These are phyloP conservation scores for Linnemannia schmuckeri DNA, from an alignment of 192 early-diverging fungal species.

Conservation along the genomic window DNA sequence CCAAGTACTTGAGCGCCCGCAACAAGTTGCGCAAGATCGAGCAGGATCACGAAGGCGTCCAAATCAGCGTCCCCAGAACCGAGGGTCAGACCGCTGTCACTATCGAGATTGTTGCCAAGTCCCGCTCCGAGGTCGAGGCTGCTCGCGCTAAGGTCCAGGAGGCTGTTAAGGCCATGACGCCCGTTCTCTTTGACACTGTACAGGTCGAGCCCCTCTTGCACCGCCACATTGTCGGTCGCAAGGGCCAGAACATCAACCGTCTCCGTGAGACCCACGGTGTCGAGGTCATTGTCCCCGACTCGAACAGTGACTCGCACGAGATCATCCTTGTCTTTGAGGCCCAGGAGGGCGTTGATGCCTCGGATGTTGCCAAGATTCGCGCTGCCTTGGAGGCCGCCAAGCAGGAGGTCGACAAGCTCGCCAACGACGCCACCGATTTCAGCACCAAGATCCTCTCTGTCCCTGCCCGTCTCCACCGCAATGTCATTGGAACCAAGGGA, in stretches of 20 bases:
- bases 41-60: slow-evolving; percentile 67
- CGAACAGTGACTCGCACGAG: slow-evolving; percentile 73
- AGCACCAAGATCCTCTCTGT: slow-evolving; percentile 70
- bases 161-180: slow-evolving; percentile 68
- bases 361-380: slow-evolving; percentile 60
- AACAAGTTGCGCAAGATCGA: slow-evolving; percentile 84
- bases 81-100: slow-evolving; percentile 65
- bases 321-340: slow-evolving; percentile 86
- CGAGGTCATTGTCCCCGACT: slow-evolving; percentile 85
- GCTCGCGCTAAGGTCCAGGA: slow-evolving; percentile 69
- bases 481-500: slow-evolving; percentile 83
- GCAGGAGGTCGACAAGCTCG: slow-evolving; percentile 77
- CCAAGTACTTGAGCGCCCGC: slow-evolving; percentile 83
- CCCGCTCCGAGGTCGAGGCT: slow-evolving; percentile 69
- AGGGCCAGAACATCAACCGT: slow-evolving; percentile 73
- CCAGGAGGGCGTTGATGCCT: slow-evolving; percentile 55
- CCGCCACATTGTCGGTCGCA: slow-evolving; percentile 73
- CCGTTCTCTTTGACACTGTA: slow-evolving; percentile 47
- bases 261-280: slow-evolving; percentile 75
- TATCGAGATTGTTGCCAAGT: slow-evolving; percentile 85
- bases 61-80: slow-evolving; percentile 68
- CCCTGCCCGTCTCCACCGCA: slow-evolving; percentile 81
- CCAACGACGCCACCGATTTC: slow-evolving; percentile 75
- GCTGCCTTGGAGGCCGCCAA: slow-evolving; percentile 68
- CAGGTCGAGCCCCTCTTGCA: slow-evolving; percentile 84